Evolutionary conservation across 257 asterid species (phyloP), one percentile per base, ranked within the genome.

Genomic region (Solanum rostratum): DNA sequence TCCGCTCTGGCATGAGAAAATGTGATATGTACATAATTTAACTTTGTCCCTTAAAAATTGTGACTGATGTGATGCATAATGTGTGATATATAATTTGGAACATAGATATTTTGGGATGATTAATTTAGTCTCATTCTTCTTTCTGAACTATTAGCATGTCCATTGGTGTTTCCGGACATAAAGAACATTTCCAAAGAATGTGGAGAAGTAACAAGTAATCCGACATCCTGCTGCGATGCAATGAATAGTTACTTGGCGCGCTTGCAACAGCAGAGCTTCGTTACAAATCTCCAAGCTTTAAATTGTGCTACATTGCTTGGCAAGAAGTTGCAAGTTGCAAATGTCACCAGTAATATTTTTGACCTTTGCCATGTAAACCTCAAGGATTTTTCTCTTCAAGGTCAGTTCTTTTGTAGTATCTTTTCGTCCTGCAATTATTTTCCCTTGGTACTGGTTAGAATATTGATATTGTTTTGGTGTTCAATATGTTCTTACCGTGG

Each of bases 351-450:
- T 29, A 79, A 86, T 63, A 20, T 88, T 22, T 86, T 74, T 79
- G 78, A 82, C 16, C 88, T 86, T 15, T 86, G 91, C 76, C 52
- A 76, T 19, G 80, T 85, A 65, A 49, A 88, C 52, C 87, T 88
- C 86, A 78, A 82, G 81, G 91, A 88, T 79, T 88, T 88, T 68
- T 86, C 89, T 81, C 46, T 85, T 68, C 91, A 88, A 84, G 91
- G 91, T 88, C 27, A 66, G 76, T 43, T 16, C 43, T 33, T 78
- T 33, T 73, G 6, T 57, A 45, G 27, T 14, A 39, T n/a, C 10
- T 6, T 59, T 68, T 82, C 39, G 7, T 10, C 43, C 57, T 41
- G 84, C 43, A 46, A 81, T 27, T 20, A 76, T 27, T 50, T 76
- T 50, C 63, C 50, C 24, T 50, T 7, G 14, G 14, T 18, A 27